These are phyloP conservation scores for Hevea brasiliensis DNA, from an alignment of 345 rosid species.

Conservation along the genomic window DNA sequence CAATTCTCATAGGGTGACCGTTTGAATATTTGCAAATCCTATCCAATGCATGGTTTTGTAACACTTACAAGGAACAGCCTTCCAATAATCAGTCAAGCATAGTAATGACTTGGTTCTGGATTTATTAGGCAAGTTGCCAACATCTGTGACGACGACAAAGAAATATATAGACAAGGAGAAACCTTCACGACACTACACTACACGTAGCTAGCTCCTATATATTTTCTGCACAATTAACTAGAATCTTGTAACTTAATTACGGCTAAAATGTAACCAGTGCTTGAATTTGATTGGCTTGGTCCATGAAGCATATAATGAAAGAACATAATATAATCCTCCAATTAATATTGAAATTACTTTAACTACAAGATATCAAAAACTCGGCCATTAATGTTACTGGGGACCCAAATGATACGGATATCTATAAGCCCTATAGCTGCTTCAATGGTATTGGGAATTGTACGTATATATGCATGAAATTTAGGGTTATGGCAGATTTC, in stretches of 20 bases:
- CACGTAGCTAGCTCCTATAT: not conserved
- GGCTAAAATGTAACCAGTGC: not conserved
- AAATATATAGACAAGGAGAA: constrained; percentile 5
- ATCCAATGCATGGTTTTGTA: constrained; percentile 31
- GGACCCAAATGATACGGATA: not conserved
- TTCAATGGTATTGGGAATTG: constrained; percentile 27
- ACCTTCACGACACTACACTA: not conserved
- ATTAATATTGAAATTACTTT: not conserved
- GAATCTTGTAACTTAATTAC: not conserved
- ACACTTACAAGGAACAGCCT: constrained; percentile 28
- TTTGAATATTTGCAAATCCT: constrained; percentile 1
- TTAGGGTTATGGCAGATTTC: constrained; percentile 18
- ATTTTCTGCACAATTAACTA: not conserved
- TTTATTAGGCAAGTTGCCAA: constrained; percentile 41
- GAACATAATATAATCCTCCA: not conserved
- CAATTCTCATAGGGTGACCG: not conserved
- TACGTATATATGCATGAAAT: constrained; percentile 28
- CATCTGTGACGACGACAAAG: constrained; percentile 12
- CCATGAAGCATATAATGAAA: not conserved
- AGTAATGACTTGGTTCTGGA: constrained; percentile 43
- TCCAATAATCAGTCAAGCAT: constrained; percentile 25
- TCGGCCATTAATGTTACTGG: constrained; percentile 11
- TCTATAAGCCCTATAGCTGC: not conserved
- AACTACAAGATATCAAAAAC: constrained; percentile 16
- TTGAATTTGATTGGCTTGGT: not conserved